phyloP scores from a whole-genome alignment of 208 protist species.

The Acanthamoeba divionensis region DNA sequence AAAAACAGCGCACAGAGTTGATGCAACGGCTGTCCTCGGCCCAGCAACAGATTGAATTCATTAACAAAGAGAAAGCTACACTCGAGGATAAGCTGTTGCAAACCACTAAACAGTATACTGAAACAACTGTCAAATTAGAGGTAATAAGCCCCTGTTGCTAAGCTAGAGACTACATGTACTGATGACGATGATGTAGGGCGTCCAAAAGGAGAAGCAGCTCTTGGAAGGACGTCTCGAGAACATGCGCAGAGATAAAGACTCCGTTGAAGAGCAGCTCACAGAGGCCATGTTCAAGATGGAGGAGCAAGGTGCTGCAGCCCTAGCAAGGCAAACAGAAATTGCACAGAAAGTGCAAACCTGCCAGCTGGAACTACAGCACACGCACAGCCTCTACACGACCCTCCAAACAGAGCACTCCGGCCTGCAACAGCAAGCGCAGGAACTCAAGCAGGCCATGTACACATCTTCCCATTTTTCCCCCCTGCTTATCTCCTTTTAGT shows the following conservation, averaged over 20 bases:
- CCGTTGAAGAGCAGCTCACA: conserved; percentile 52
- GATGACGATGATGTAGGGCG: background rate
- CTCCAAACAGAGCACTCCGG: too few species aligned
- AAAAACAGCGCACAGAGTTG: conserved; percentile 1
- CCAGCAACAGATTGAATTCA: conserved; percentile 6
- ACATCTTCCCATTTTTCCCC: too few species aligned
- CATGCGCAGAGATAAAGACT: background rate
- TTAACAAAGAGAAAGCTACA: background rate
- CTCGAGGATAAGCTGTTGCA: background rate
- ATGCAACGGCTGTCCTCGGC: conserved; percentile 25
- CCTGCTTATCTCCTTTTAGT: too few species aligned
- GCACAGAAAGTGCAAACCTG: too few species aligned
- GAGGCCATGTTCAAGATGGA: conserved; percentile 46
- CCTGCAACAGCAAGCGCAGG: too few species aligned
- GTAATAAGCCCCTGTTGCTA: too few species aligned
- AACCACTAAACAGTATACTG: background rate
- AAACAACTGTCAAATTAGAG: too few species aligned
- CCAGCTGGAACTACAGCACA: too few species aligned
- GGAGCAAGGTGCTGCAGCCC: background rate
- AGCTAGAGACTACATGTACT: background rate
- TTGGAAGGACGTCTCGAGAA: background rate
- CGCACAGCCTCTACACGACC: too few species aligned
- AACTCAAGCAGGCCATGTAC: too few species aligned
- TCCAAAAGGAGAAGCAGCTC: background rate
- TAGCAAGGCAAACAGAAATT: too few species aligned